Conservation (phyloP, 1,284 basidiomycete species). For the Bondarzewia mesenterica region DNA sequence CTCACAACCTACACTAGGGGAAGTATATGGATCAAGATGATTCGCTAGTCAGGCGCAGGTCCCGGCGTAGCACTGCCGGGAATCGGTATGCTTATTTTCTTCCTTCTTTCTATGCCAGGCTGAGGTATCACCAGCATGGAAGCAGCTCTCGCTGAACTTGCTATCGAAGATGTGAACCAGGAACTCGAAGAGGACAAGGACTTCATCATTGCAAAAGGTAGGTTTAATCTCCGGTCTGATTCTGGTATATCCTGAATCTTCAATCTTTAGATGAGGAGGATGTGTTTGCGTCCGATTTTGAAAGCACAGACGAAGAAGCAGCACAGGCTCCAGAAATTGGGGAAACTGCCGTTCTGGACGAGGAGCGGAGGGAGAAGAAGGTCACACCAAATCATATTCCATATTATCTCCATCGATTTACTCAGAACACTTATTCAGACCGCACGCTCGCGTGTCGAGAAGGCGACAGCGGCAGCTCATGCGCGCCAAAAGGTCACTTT, state of each 20-base stretch:
- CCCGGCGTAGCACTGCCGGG: conserved; percentile 64
- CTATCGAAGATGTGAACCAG: conserved; percentile 42
- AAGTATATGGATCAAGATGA: conserved; percentile 34
- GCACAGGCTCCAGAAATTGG: conserved; percentile 41
- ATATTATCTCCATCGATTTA: not conserved
- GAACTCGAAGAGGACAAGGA: conserved; percentile 68
- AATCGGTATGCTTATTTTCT: conserved; percentile 40
- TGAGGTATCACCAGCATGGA: conserved; percentile 56
- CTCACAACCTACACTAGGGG: not conserved
- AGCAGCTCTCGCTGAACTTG: conserved; percentile 64
- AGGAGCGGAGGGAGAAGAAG: conserved; percentile 51
- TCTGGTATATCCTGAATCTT: not conserved
- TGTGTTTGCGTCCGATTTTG: conserved; percentile 73
- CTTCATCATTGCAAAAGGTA: conserved; percentile 56
- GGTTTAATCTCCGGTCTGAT: conserved; percentile 1
- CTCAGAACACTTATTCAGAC: conserved; percentile 28
- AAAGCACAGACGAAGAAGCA: conserved; percentile 71
- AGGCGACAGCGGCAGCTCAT: conserved; percentile 55
- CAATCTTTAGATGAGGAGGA: conserved; percentile 63
- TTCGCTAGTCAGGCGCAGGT: conserved; percentile 47
- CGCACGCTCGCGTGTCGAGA: conserved; percentile 46
- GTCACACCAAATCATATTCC: conserved; percentile 26
- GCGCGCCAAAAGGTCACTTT: conserved; percentile 57
- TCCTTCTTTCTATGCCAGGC: conserved; percentile 6
- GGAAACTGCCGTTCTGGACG: conserved; percentile 49